Conservation (phyloP, 1,284 basidiomycete genomes). For the Agroathelia rolfsii region DNA sequence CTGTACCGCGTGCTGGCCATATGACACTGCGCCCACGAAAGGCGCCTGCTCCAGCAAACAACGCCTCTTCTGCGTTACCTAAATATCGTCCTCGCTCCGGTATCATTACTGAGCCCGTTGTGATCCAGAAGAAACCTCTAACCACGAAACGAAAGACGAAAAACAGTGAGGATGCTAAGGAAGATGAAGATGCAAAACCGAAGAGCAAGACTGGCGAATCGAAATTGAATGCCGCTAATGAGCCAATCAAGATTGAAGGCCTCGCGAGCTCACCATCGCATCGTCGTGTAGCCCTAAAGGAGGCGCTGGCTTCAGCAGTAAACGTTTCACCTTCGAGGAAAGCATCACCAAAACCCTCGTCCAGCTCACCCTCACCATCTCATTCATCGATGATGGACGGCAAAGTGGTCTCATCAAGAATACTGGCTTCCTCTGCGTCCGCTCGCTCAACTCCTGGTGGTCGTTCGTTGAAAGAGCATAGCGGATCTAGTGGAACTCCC, state of each 20-base stretch:
- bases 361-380: slow-evolving; percentile 41
- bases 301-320: too few species aligned
- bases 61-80: slow-evolving; percentile 45
- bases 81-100: slow-evolving; percentile 63
- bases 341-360: too few species aligned
- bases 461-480: too few species aligned
- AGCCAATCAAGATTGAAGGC: slow-evolving; percentile 44
- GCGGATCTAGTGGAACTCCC: slow-evolving; percentile 4
- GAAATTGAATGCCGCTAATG: slow-evolving; percentile 25
- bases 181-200: slow-evolving; percentile 24
- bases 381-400: too few species aligned
- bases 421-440: too few species aligned
- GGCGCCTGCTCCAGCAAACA: slow-evolving; percentile 26
- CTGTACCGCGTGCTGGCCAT: slow-evolving; percentile 22
- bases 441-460: slow-evolving; percentile 9
- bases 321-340: too few species aligned
- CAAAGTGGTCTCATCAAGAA: too few species aligned
- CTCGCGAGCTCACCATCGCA: slow-evolving; percentile 63
- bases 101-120: slow-evolving; percentile 33
- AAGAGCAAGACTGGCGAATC: slow-evolving; percentile 18
- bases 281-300: too few species aligned
- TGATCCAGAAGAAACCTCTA: slow-evolving; percentile 34
- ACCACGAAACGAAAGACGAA: slow-evolving; percentile 44
- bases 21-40: slow-evolving; percentile 48
- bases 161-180: slow-evolving; percentile 46